Evolutionary conservation across 768 basidiomycete genomes (phyloP).

Genomic region (Suillus cothurnatus): DNA sequence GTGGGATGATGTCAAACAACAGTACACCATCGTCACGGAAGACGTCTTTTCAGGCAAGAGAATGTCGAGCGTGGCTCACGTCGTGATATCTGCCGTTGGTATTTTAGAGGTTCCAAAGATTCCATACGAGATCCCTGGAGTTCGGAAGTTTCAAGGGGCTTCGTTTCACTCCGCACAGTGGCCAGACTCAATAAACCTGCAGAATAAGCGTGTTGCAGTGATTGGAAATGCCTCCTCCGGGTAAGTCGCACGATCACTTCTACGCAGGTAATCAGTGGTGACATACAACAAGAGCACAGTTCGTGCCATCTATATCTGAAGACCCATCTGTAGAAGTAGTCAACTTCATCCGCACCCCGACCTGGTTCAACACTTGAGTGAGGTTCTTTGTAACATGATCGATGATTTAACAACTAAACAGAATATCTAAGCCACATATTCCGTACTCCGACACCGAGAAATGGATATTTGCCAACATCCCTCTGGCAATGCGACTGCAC

Average conservation of each 20-base stretch:
- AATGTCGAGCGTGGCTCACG: conserved; percentile 38
- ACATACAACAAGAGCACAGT: conserved; percentile 52
- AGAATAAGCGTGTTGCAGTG: conserved; percentile 41
- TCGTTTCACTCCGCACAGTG: conserved; percentile 59
- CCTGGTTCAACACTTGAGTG: conserved; percentile 61
- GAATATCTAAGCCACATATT: conserved; percentile 41
- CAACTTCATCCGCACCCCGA: conserved; percentile 63
- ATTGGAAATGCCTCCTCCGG: conserved; percentile 71
- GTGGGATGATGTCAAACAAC: conserved; percentile 43
- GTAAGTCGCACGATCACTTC: conserved; percentile 31
- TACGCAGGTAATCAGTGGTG: conserved; percentile 7
- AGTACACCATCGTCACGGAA: conserved; percentile 39
- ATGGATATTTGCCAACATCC: conserved; percentile 58
- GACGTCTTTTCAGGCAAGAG: conserved; percentile 35
- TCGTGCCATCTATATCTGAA: conserved; percentile 54
- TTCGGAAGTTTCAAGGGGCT: conserved; percentile 46
- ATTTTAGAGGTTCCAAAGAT: conserved; percentile 47
- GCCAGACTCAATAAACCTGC: conserved; percentile 42
- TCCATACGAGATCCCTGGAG: conserved; percentile 36
- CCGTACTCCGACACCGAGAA: conserved; percentile 39
- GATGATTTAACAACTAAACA: conserved; percentile 16
- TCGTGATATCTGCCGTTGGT: conserved; percentile 54
- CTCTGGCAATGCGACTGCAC: conserved; percentile 52
- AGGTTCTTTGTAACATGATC: conserved; percentile 14
- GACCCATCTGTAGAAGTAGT: conserved; percentile 54